A percentile compares a stretch with the other conserved stretches of the same genome.
Conservation (phyloP, 768 basidiomycete species). For the Phylloporus arenicola region DNA sequence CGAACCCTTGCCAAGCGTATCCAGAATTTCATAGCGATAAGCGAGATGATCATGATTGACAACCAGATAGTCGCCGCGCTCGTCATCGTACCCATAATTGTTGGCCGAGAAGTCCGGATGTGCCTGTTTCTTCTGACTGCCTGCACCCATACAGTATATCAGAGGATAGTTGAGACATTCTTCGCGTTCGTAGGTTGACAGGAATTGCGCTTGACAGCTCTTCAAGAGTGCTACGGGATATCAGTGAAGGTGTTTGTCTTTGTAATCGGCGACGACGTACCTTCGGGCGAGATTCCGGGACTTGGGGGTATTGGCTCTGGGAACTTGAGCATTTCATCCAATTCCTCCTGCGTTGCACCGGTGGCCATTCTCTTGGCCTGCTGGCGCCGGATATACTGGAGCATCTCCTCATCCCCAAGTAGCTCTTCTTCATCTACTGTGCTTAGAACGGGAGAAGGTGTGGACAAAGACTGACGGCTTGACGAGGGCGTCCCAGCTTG, state of each 20-base stretch:
- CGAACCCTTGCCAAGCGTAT: slow-evolving; percentile 93
- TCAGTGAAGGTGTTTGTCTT: slow-evolving; percentile 6
- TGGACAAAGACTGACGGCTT: slow-evolving; percentile 71
- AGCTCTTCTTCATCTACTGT: slow-evolving; percentile 80
- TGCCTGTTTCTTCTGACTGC: slow-evolving; percentile 80
- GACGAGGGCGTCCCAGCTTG: slow-evolving; percentile 61
- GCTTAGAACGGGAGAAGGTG: slow-evolving; percentile 78
- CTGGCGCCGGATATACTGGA: slow-evolving; percentile 86
- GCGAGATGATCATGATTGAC: slow-evolving; percentile 89
- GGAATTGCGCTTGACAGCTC: slow-evolving; percentile 57
- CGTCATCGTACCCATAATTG: slow-evolving; percentile 96
- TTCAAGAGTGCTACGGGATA: slow-evolving; percentile 53
- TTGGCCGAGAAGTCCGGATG: slow-evolving; percentile 66
- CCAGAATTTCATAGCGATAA: slow-evolving; percentile 93
- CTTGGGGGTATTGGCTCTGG: slow-evolving; percentile 82
- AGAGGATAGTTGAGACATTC: slow-evolving; percentile 85
- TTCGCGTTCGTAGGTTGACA: slow-evolving; percentile 85
- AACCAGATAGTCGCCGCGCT: slow-evolving; percentile 93
- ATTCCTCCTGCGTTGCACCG: slow-evolving; percentile 79
- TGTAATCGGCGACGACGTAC: slow-evolving; percentile 40
- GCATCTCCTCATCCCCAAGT: slow-evolving; percentile 95
- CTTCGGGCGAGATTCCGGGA: slow-evolving; percentile 57
- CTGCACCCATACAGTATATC: slow-evolving; percentile 77
- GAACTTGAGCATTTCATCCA: slow-evolving; percentile 86
- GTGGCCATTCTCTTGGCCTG: slow-evolving; percentile 81